Base-by-base conservation (phyloP, 169 alveolate genomes). In the Babesia microti region DNA sequence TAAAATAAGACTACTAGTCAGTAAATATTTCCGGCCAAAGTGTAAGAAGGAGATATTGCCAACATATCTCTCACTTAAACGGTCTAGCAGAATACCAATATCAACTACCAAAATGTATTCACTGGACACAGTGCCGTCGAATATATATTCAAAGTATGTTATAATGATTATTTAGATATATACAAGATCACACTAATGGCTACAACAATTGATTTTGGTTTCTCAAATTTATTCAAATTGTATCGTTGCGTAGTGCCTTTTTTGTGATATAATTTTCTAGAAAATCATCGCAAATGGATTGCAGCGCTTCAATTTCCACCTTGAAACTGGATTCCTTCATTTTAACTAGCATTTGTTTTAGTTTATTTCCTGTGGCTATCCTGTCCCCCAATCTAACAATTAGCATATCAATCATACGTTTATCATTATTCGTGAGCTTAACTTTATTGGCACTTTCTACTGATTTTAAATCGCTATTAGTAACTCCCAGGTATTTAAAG, bases 261-360 rank as follows among this genome's bases (percentile, higher is more conserved):
- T n/a, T 39, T 39, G 35, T 11, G 11, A 12, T 39, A 11, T 39
- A 11, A 11, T 23, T 39, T 21, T n/a, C 35, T 39, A 11, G 11
- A 11, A 39, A 11, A 39, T 12, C 11, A 39, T n/a, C 11, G 46
- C 40, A 39, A 11, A 11, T 39, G 46, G 11, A 39, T 39, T 45
- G 63, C 19, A 68, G 26, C 11, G 76, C 79, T 43, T 68, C 79
- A 0, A 59, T 68, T 42, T 68, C 78, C 33, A 59, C 39, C 21
- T 68, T 68, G 1, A 5, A 17, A 19, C 14, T 48, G 5, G 12
- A 21, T 41, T 48, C 32, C 6, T 68, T 37, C 68, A 50, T 54
- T n/a, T n/a, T n/a, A n/a, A n/a, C n/a, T n/a, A n/a, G n/a, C n/a
- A n/a, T n/a, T n/a, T n/a, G n/a, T n/a, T n/a, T n/a, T n/a, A n/a